A percentile compares a stretch with the other conserved stretches of the same genome.
Evolutionary conservation across 345 rosid species (phyloP).

Genomic region (Leavenworthia alabamica): DNA sequence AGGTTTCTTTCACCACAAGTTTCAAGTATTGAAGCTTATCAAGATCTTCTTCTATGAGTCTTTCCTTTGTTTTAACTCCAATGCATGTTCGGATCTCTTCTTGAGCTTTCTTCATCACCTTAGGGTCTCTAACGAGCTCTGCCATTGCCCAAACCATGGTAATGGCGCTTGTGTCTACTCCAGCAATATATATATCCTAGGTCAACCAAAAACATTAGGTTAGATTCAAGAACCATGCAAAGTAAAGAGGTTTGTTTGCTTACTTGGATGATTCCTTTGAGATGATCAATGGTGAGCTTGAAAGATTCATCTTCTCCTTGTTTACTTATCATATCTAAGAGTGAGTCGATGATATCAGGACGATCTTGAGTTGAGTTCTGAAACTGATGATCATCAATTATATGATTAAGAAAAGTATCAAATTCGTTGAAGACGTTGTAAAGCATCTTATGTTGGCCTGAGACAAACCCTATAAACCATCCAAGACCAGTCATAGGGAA

Average conservation of each 20-base stretch:
- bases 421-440: neutral
- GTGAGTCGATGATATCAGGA: neutral
- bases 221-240: neutral
- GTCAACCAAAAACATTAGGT: too few species aligned
- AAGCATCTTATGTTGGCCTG: conserved; percentile 9
- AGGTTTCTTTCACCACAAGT: conserved; percentile 37
- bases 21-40: conserved; percentile 35
- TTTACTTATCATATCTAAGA: neutral
- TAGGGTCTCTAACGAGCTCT: conserved; percentile 11
- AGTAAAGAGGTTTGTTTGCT: neutral
- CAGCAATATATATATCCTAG: conserved; percentile 8
- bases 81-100: conserved; percentile 10
- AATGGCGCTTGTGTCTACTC: conserved; percentile 19
- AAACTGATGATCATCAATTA: conserved; percentile 4
- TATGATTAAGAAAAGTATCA: conserved; percentile 10
- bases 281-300: neutral
- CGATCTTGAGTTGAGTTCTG: neutral
- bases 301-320: neutral
- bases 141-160: conserved; percentile 12
- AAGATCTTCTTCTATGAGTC: conserved; percentile 34
- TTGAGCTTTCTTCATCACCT: conserved; percentile 11
- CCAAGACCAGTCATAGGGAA: conserved; percentile 18
- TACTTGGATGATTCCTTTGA: neutral
- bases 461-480: conserved; percentile 8
- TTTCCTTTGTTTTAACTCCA: conserved; percentile 17